Conservation (phyloP, 352 stramenopile genomes). For the Blastocystis sp. region DNA sequence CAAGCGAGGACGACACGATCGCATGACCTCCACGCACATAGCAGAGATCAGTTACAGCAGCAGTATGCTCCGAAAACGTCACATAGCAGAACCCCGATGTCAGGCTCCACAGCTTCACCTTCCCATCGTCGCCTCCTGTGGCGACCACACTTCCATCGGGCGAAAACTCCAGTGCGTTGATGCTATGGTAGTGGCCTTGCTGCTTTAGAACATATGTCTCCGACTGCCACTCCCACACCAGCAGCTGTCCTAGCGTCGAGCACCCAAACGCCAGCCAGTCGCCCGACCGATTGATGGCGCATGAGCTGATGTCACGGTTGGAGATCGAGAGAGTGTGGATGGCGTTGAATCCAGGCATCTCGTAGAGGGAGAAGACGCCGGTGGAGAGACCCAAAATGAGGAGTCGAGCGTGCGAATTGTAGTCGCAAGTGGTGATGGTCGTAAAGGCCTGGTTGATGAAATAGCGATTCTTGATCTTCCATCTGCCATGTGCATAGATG, state of each 20-base stretch:
- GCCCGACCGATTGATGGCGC: conserved; percentile 85
- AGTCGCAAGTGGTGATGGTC: conserved; percentile 70
- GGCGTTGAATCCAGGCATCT: conserved; percentile 85
- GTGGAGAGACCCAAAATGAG: conserved; percentile 90
- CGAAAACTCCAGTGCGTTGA: conserved; percentile 91
- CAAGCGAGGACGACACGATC: conserved; percentile 89
- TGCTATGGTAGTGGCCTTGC: conserved; percentile 94
- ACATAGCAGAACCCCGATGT: conserved; percentile 96
- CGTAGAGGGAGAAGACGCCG: conserved; percentile 94
- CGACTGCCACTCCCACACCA: conserved; percentile 98
- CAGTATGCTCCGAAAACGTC: conserved; percentile 92
- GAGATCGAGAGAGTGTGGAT: conserved; percentile 81
- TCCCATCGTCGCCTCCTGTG: conserved; percentile 94
- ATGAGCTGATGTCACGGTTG: conserved; percentile 79
- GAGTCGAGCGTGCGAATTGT: conserved; percentile 76
- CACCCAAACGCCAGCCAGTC: conserved; percentile 97
- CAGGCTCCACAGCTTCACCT: conserved; percentile 96
- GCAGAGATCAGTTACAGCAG: conserved; percentile 86
- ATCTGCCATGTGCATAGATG: conserved; percentile 69
- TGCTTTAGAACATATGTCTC: conserved; percentile 99
- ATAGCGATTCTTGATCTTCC: conserved; percentile 76
- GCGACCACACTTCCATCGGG: conserved; percentile 88
- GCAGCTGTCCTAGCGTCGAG: conserved; percentile 89
- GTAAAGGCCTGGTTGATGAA: conserved; percentile 67
- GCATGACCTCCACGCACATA: conserved; percentile 79